Percentiles rank a stretch among this genome's conserved stretches.
These are phyloP conservation scores for Aegilops sharonensis DNA, from an alignment of 176 grass and related monocot genomes.

Conservation along the genomic window DNA sequence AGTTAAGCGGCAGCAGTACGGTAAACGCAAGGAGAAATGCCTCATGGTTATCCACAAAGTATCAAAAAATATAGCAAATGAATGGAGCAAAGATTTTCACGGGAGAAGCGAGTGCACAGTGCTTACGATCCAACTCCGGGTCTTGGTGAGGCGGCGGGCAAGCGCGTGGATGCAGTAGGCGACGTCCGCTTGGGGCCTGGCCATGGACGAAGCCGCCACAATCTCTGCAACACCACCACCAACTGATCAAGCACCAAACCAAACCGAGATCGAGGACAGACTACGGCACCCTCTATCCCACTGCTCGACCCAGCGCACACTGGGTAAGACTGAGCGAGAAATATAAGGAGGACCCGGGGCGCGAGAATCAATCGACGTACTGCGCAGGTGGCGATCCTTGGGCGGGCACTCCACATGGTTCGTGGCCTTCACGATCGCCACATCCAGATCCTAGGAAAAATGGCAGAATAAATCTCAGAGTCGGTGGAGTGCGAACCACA, in stretches of 20 bases:
- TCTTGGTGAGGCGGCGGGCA: conserved; percentile 76
- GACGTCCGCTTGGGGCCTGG: conserved; percentile 63
- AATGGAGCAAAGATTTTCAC: not conserved
- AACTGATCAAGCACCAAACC: conserved; percentile 28
- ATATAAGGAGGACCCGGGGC: not conserved
- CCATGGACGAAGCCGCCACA: conserved; percentile 62
- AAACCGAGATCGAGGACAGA: not conserved
- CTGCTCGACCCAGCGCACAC: not conserved
- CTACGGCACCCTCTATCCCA: not conserved
- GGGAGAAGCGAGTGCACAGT: not conserved
- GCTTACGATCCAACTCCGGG: conserved; percentile 88
- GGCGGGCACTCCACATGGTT: conserved; percentile 90
- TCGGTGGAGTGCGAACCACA: not conserved
- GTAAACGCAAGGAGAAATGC: not conserved
- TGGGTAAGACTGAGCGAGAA: conserved; percentile 19
- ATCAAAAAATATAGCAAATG: not conserved
- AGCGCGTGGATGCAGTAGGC: conserved; percentile 91
- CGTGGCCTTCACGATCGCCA: conserved; percentile 92
- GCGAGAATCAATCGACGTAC: conserved; percentile 39
- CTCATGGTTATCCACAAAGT: conserved; percentile 11
- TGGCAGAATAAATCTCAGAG: not conserved
- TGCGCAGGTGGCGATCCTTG: conserved; percentile 89
- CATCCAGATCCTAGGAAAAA: conserved; percentile 82
- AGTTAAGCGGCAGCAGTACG: not conserved
- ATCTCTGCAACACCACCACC: conserved; percentile 65